A percentile compares a stretch with the other conserved stretches of the same genome.
Evolutionary conservation across 2,329 filamentous ascomycete species (phyloP).

Genomic region (Trichoderma sp.): DNA sequence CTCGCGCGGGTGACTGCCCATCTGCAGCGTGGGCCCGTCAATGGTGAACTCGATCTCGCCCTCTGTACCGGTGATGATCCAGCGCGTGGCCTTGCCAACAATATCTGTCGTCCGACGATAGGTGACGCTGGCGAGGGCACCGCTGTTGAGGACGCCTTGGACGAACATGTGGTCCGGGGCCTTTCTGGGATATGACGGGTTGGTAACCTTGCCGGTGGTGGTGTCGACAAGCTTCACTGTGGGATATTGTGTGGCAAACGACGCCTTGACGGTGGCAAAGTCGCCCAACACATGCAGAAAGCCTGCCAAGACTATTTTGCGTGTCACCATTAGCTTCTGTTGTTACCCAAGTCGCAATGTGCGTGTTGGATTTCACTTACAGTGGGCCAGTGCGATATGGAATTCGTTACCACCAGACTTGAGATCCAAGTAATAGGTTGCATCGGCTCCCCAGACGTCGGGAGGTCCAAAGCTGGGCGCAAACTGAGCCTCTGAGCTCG

Average conservation of each 20-base stretch:
- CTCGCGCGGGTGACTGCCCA: slow-evolving; percentile 23
- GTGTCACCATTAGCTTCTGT: neutral
- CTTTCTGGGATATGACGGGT: slow-evolving; percentile 33
- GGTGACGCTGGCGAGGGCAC: slow-evolving; percentile 36
- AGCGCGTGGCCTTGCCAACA: slow-evolving; percentile 33
- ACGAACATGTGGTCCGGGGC: slow-evolving; percentile 40
- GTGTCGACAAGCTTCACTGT: slow-evolving; percentile 31
- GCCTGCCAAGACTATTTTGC: slow-evolving; percentile 27
- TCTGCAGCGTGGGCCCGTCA: slow-evolving; percentile 37
- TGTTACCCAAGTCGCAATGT: neutral
- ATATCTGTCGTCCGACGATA: slow-evolving; percentile 30
- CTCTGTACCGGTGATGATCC: slow-evolving; percentile 42
- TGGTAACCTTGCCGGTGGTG: slow-evolving; percentile 29
- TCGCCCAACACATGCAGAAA: slow-evolving; percentile 21
- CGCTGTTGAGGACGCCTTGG: slow-evolving; percentile 37
- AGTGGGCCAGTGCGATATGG: slow-evolving; percentile 29
- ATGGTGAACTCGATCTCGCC: slow-evolving; percentile 38
- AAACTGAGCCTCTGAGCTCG: slow-evolving; percentile 11
- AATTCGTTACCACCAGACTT: slow-evolving; percentile 32
- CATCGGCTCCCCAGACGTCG: slow-evolving; percentile 29
- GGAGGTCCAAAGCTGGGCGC: neutral
- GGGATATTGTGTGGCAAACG: slow-evolving; percentile 33
- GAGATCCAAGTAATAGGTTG: slow-evolving; percentile 32
- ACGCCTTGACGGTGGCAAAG: slow-evolving; percentile 26
- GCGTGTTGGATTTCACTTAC: slow-evolving; percentile 8